Base-by-base conservation (phyloP, 768 basidiomycete genomes). In the Kwoniella pini region DNA sequence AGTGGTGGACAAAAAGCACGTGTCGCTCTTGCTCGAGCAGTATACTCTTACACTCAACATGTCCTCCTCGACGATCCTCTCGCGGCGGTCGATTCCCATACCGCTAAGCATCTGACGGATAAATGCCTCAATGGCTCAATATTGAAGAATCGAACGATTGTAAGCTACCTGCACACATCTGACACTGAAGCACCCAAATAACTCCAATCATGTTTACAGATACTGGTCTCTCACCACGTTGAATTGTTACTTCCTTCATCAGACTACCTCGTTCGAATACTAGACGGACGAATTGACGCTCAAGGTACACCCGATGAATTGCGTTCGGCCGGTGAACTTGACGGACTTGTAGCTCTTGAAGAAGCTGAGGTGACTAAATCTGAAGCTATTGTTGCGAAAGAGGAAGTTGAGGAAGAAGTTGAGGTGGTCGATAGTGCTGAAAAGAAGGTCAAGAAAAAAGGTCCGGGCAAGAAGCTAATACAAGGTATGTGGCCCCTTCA, bases 261-360 rank as follows among this genome's bases (percentile, higher is more conserved):
- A 0, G 71, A 86, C 67, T 90, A 90, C 68, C 79, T 91, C 2
- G 82, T 91, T 6, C 85, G 88, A 26, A 87, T 91, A 83, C 81
- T 89, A 1, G 89, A 91, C 70, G 90, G 90, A 2, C 85, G 89
- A 13, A 85, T 91, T 51, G 89, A 90, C 68, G 83, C 84, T 0
- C 85, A 89, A 70, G 90, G 90, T 5, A 84, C 83, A 0, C 80
- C 88, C 10, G 81, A 83, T 42, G 88, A 89, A 5, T 81, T 91
- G 5, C 83, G 84, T 0, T 81, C 82, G 0, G 82, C 80, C 42
- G 88, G 88, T 7, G 72, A 86, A 0, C 80, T 91, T 11, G 85
- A 87, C 19, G 77, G 83, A 13, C 85, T 91, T 2, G 67, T 80
- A 15, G 80, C 81, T 3, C 81, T 83, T 48, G 84, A 86, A 69